Percentiles rank a stretch among this genome's conserved stretches.
phyloP scores from a whole-genome alignment of 768 basidiomycete genomes.

The Termitomyces sp. region DNA sequence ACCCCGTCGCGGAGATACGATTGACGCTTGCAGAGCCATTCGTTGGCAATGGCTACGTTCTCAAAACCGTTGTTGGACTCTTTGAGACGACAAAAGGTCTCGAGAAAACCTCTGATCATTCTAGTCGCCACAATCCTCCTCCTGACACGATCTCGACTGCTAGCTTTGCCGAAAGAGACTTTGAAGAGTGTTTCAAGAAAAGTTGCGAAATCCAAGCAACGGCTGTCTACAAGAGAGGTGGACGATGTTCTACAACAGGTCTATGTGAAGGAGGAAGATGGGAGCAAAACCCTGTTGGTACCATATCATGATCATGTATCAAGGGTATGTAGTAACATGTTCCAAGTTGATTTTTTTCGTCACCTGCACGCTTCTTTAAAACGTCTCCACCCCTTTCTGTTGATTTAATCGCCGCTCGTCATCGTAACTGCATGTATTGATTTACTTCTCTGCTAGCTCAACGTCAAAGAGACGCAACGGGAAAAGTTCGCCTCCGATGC shows the following conservation, averaged over 20 bases:
- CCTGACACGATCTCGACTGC: conserved; percentile 38
- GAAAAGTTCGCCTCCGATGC: conserved; percentile 48
- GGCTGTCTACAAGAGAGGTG: conserved; percentile 35
- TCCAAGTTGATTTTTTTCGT: neutral
- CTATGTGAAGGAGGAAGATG: conserved; percentile 55
- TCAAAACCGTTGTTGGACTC: conserved; percentile 14
- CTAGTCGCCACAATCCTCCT: conserved; percentile 44
- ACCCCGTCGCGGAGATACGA: neutral
- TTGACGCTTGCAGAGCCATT: neutral
- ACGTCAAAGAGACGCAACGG: conserved; percentile 42
- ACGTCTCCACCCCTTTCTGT: neutral
- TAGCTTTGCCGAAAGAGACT: conserved; percentile 27
- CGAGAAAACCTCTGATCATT: conserved; percentile 30
- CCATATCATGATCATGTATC: conserved; percentile 60
- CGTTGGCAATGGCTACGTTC: conserved; percentile 10
- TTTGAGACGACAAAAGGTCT: conserved; percentile 4
- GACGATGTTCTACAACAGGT: conserved; percentile 51
- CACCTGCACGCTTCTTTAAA: neutral
- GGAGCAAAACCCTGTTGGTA: conserved; percentile 59
- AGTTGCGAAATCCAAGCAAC: conserved; percentile 19
- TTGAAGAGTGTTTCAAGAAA: conserved; percentile 21
- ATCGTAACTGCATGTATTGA: neutral
- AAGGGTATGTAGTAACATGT: conserved; percentile 37
- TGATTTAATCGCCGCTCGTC: neutral
- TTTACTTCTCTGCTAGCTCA: conserved; percentile 26